Base-by-base conservation (phyloP, 2,329 filamentous ascomycete genomes). In the Xylariaceae sp. region DNA sequence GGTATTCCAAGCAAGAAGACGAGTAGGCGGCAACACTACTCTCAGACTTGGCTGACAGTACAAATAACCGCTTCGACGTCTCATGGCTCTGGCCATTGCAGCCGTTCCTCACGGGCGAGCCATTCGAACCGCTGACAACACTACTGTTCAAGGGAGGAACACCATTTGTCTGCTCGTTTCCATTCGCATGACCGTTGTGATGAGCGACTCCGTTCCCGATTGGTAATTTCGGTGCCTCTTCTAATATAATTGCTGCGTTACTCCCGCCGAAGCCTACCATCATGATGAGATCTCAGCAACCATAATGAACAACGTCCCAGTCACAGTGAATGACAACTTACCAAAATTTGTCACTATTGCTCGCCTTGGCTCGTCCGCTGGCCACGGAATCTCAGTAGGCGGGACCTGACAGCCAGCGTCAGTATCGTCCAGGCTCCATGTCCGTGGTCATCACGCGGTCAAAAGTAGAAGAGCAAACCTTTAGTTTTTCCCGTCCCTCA, bases 331-430 rank as follows among this genome's bases (percentile, higher is more conserved):
- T 44, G 32, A 18, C 14, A 42, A 31, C 48, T 47, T 31, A 57
- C 58, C 56, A 45, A 62, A 63, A 30, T 62, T 62, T 9, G 60
- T 62, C 17, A 63, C 59, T 11, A 51, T n/a, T 10, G 53, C 54
- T 10, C 61, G 55, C 40, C 43, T 55, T 2, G 31, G 45, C 35
- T 53, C 55, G 14, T 46, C 44, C n/a, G 27, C 30, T 2, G 60
- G 60, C 61, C 61, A 63, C 38, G 56, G 55, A 9, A 56, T 49
- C 2, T 52, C 41, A 7, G 22, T 40, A n/a, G 39, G 17, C 6
- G 53, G 42, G 22, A 60, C 53, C n/a, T 32, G 5, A 12, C 15
- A 22, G 22, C 27, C n/a, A 42, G 17, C 17, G 14, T 27, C 18
- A 27, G 22, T 27, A 27, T 27, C 7, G 4, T 27, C 4, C 22